Base-by-base conservation (phyloP, 139 green algal genomes). In the Chlorella sp. region DNA sequence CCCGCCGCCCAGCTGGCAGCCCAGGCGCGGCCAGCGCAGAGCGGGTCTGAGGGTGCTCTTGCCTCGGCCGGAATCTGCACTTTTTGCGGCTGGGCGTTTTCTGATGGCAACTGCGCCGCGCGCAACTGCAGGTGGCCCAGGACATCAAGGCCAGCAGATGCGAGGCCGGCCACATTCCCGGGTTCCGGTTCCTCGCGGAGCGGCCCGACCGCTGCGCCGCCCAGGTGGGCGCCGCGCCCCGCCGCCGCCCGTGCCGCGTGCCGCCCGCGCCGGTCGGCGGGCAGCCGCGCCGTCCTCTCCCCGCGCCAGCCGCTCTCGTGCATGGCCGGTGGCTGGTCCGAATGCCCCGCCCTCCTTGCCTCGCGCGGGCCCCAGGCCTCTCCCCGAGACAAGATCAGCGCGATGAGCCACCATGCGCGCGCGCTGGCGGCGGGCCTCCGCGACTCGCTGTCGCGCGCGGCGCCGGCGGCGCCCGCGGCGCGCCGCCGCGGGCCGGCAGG, bases 371-470 rank as follows among this genome's bases (percentile, higher is more conserved):
- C 36, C 7, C 46, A 50, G 23, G 56, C 77, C 68, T 68, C 61
- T 3, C 77, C 77, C 21, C 77, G 77, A n/a, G 8, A 31, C 60
- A 83, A 83, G 35, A 56, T 83, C 6, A 71, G 45, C n/a, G 77
- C 77, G 36, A 83, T 79, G 71, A 67, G 35, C 58, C 77, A 83
- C 59, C 71, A 80, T 38, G 71, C 71, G 5, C 68, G 77, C 45
- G 8, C 71, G 8, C 43, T 83, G 59, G 77, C 70, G 3, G 50
- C 77, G 11, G 40, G 58, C 2, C 38, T 75, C 15, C 45, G 45
- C 15, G 71, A 53, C 35, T 74, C 61, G n/a, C 11, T 85, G 35
- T 51, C 17, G 15, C 15, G 5, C 15, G 31, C 51, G 46, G 31
- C 38, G 1, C 3, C n/a, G 56, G 17, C 12, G 46, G 33, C 1